phyloP scores from a whole-genome alignment of 2,329 filamentous ascomycete genomes.

The Colletotrichum echinochloae region DNA sequence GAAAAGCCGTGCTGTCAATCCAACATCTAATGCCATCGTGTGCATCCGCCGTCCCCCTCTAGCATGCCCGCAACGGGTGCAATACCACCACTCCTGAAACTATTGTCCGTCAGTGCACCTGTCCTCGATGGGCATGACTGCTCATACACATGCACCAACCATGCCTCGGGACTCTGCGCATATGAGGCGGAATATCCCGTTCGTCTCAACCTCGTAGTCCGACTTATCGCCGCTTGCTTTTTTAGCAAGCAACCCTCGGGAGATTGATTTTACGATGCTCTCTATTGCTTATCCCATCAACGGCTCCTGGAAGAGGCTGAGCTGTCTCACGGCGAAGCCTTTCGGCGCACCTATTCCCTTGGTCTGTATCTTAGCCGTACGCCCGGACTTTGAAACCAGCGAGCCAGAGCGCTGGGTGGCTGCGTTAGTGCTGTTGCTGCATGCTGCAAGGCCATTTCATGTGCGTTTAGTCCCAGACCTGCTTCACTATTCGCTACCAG shows the following conservation, averaged over 20 bases:
- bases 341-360: slow-evolving; percentile 3
- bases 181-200: not conserved
- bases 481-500: not conserved
- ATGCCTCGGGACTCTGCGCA: slow-evolving; percentile 9
- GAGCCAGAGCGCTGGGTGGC: slow-evolving; percentile 18
- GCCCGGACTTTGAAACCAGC: not conserved
- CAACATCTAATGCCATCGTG: not conserved
- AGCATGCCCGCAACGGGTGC: not conserved
- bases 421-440: not conserved
- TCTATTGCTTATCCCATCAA: not conserved
- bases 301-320: slow-evolving; percentile 8
- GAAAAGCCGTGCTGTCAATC: not conserved
- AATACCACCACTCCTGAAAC: not conserved
- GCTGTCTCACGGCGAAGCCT: slow-evolving; percentile 22
- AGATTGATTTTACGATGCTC: not conserved
- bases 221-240: not conserved
- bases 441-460: not conserved
- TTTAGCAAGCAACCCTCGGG: not conserved
- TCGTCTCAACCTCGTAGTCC: not conserved
- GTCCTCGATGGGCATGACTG: not conserved
- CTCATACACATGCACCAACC: slow-evolving; percentile 4
- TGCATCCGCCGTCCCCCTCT: not conserved
- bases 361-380: not conserved
- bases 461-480: not conserved
- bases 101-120: slow-evolving; percentile 10